These are phyloP conservation scores for Sugiyamaella castrensis DNA, from an alignment of 1,139 yeast genomes.

Conservation along the genomic window DNA sequence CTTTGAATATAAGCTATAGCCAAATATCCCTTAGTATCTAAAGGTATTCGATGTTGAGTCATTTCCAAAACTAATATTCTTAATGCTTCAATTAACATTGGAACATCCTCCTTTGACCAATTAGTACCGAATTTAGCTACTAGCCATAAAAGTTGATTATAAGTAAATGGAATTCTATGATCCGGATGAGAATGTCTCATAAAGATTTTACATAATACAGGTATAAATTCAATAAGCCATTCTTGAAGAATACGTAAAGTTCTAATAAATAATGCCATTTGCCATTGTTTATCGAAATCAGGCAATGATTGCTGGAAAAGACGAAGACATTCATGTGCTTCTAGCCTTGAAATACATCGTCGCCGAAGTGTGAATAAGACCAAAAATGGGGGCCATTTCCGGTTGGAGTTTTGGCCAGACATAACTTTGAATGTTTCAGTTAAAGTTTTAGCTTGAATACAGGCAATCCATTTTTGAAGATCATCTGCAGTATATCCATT, in stretches of 20 bases:
- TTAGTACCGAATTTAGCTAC: constrained; percentile 31
- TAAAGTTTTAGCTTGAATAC: constrained; percentile 24
- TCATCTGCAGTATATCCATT: constrained; percentile 21
- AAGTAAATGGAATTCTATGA: constrained; percentile 15
- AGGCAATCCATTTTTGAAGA: constrained; percentile 26
- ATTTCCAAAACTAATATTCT: constrained; percentile 25
- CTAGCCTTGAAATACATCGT: constrained; percentile 24
- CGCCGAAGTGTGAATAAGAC: constrained; percentile 31
- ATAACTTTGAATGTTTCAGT: constrained; percentile 26
- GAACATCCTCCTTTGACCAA: constrained; percentile 26
- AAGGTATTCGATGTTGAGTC: constrained; percentile 16
- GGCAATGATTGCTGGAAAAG: constrained; percentile 21
- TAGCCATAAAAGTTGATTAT: constrained; percentile 35
- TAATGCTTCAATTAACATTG: constrained; percentile 30
- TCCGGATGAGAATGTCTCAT: constrained; percentile 19
- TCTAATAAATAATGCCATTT: constrained; percentile 27
- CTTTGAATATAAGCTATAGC: constrained; percentile 30
- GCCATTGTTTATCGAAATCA: constrained; percentile 18
- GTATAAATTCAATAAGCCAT: constrained; percentile 30
- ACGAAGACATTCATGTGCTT: constrained; percentile 28
- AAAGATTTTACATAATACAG: constrained; percentile 29
- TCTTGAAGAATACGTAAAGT: constrained; percentile 25
- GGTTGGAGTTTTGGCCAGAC: constrained; percentile 14
- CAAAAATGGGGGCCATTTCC: constrained; percentile 34
- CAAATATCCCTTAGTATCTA: constrained; percentile 36